These are phyloP conservation scores for Saitoella complicata DNA, from an alignment of 805 yeast genomes.

Conservation along the genomic window DNA sequence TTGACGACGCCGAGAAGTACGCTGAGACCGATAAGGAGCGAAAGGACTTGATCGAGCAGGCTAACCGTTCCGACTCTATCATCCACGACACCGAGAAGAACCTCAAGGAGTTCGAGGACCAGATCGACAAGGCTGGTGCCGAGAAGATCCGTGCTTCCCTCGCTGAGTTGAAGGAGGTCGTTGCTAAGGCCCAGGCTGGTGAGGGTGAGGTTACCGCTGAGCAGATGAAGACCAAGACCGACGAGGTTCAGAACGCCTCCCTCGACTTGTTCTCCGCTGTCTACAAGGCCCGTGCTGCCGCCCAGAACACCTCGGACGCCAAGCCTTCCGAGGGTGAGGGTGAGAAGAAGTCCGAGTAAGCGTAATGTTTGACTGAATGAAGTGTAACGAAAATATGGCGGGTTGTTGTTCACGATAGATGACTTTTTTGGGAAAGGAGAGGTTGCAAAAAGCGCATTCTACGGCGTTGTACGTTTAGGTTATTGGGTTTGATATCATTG, in stretches of 20 bases:
- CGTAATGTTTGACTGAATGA: no score
- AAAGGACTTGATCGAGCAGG: constrained; percentile 67
- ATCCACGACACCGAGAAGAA: constrained; percentile 83
- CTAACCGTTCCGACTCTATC: constrained; percentile 71
- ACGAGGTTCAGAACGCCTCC: constrained; percentile 66
- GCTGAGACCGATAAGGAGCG: constrained; percentile 78
- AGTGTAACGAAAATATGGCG: background rate
- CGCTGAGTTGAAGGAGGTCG: constrained; percentile 52
- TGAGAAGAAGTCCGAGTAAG: constrained; percentile 11
- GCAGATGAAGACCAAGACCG: constrained; percentile 62
- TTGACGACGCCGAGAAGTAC: constrained; percentile 75
- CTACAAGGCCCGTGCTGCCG: constrained; percentile 23
- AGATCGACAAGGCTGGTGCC: constrained; percentile 40
- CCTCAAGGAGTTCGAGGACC: constrained; percentile 57
- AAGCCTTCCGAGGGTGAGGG: constrained; percentile 5
- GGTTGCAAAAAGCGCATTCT: no score
- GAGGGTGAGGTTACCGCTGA: constrained; percentile 43
- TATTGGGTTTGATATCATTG: no score
- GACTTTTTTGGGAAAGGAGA: no score
- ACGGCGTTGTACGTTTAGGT: no score
- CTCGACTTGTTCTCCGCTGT: constrained; percentile 70
- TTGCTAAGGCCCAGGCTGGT: constrained; percentile 52
- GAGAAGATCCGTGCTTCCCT: constrained; percentile 40
- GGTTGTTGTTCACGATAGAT: no score
- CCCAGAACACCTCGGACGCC: constrained; percentile 17